These are phyloP conservation scores for Corymbia maculata DNA, from an alignment of 345 rosid genomes.

Conservation along the genomic window DNA sequence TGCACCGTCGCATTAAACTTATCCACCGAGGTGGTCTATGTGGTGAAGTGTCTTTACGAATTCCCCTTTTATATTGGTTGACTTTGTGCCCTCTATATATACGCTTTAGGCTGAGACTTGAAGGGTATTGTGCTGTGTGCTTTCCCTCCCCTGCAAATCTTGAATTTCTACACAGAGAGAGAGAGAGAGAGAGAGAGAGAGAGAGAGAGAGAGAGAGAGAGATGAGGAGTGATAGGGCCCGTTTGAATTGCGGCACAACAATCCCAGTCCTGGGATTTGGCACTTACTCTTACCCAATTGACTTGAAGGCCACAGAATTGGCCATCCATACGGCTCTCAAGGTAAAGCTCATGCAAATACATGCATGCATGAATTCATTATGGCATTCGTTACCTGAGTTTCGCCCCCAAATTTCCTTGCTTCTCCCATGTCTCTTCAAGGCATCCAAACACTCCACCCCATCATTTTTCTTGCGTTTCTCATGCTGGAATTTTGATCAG, in stretches of 20 bases:
- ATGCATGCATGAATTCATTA: background rate
- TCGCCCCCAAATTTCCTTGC: background rate
- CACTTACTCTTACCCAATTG: slow-evolving; percentile 46
- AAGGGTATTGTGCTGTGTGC: background rate
- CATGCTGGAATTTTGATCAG: background rate
- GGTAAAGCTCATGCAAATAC: slow-evolving; percentile 22
- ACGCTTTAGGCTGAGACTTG: background rate
- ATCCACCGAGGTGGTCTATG: slow-evolving; percentile 1
- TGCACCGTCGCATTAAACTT: background rate
- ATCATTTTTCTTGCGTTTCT: background rate
- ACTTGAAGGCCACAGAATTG: slow-evolving; percentile 31
- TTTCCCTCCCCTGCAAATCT: background rate
- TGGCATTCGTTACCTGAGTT: background rate
- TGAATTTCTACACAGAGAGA: background rate
- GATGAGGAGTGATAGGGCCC: slow-evolving; percentile 39
- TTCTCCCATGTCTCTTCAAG: background rate
- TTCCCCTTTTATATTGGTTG: slow-evolving; percentile 13
- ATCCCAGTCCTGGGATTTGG: slow-evolving; percentile 76
- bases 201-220: background rate
- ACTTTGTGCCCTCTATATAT: slow-evolving; percentile 23
- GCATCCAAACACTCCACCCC: background rate
- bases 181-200: background rate
- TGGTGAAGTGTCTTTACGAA: slow-evolving; percentile 3
- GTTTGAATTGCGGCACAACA: slow-evolving; percentile 44
- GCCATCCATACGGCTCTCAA: slow-evolving; percentile 62